Percentiles rank a stretch among this genome's conserved stretches.
Conservation (phyloP, 1,139 yeast genomes). For the Debaryomycetaceae sp. region DNA sequence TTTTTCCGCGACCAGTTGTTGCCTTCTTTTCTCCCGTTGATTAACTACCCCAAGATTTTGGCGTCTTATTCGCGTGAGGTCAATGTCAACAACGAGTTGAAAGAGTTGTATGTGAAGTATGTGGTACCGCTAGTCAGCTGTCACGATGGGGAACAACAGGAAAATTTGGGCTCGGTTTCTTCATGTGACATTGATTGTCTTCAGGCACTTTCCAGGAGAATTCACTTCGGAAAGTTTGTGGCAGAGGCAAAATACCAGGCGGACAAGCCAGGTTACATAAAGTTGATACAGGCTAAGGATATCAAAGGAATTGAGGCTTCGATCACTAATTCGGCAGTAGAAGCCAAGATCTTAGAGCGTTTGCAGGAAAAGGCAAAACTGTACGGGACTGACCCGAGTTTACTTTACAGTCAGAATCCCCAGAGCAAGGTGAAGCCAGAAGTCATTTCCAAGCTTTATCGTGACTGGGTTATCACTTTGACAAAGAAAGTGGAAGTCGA, state of each 20-base stretch:
- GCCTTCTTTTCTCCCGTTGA: conserved; percentile 71
- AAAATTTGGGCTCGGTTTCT: conserved; percentile 86
- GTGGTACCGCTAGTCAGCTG: conserved; percentile 76
- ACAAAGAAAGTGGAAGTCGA: conserved; percentile 95
- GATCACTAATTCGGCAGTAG: conserved; percentile 86
- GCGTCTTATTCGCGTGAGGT: conserved; percentile 73
- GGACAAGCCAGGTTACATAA: conserved; percentile 62
- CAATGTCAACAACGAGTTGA: conserved; percentile 71
- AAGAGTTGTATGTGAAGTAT: conserved; percentile 59
- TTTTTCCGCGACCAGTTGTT: conserved; percentile 72
- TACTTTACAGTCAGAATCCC: conserved; percentile 62
- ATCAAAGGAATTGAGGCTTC: conserved; percentile 70
- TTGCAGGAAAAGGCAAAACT: conserved; percentile 75
- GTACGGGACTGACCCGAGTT: conserved; percentile 85
- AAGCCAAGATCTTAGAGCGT: conserved; percentile 75
- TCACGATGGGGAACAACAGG: conserved; percentile 70
- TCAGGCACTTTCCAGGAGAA: conserved; percentile 88
- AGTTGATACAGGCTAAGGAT: conserved; percentile 64
- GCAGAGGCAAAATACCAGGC: conserved; percentile 87
- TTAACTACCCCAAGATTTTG: conserved; percentile 74
- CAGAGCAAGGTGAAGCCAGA: conserved; percentile 82
- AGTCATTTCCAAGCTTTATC: conserved; percentile 75
- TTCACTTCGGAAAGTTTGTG: conserved; percentile 95
- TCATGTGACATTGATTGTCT: conserved; percentile 80
- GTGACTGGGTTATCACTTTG: conserved; percentile 85